phyloP scores from a whole-genome alignment of 306 rosid species.

The Ormosia semicastrata region DNA sequence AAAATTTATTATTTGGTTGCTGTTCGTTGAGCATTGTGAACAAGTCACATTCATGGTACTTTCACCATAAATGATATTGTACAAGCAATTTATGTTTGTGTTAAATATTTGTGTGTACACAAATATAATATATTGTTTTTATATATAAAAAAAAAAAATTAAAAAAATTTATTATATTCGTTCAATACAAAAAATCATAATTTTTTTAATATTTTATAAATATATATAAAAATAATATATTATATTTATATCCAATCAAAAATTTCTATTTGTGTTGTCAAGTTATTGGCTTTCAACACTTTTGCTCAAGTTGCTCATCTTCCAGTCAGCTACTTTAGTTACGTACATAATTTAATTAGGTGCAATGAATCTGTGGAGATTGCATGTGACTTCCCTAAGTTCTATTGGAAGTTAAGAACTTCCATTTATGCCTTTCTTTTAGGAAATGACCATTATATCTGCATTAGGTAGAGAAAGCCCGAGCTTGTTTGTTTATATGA shows the following conservation, averaged over 20 bases:
- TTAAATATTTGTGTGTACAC: no score
- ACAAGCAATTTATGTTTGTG: conserved; percentile 2
- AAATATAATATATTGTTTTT: no score
- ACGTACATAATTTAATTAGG: neutral
- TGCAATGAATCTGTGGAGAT: conserved; percentile 27
- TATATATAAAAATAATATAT: no score
- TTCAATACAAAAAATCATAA: no score
- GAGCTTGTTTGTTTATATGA: neutral
- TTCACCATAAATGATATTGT: neutral
- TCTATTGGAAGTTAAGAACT: neutral
- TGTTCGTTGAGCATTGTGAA: conserved; percentile 21
- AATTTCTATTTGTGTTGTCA: conserved; percentile 15
- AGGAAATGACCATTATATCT: neutral
- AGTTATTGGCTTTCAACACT: conserved; percentile 12
- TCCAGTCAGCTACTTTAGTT: neutral
- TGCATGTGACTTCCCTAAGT: conserved; percentile 27
- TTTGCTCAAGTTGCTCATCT: neutral
- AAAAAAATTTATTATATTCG: no score
- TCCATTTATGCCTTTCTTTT: neutral
- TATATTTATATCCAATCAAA: no score
- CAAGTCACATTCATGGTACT: conserved; percentile 27
- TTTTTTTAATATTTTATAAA: no score
- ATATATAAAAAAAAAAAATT: no score
- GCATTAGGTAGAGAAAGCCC: neutral
- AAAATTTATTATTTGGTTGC: conserved; percentile 7